These are phyloP conservation scores for Fraxinus quadrangulata DNA, from an alignment of 257 asterid species.

Conservation along the genomic window DNA sequence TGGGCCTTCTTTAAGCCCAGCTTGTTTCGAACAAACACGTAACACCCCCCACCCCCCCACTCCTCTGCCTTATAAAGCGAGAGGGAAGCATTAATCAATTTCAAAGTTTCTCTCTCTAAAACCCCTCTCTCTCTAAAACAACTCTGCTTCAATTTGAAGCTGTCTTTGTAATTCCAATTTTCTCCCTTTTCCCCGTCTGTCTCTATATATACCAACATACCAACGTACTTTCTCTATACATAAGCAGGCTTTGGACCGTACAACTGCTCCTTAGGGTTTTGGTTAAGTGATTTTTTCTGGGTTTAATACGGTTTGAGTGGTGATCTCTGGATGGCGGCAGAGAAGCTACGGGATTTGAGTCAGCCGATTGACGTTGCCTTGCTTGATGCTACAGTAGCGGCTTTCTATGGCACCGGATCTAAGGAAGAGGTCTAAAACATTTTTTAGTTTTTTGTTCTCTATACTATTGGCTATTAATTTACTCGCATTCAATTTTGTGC, in stretches of 20 bases:
- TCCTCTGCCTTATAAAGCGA: conserved; percentile 24
- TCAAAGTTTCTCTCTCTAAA: conserved; percentile 39
- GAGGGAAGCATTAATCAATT: conserved; percentile 38
- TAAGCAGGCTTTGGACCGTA: conserved; percentile 28
- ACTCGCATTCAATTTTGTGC: conserved; percentile 7
- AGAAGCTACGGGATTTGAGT: conserved; percentile 79
- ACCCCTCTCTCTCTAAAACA: conserved; percentile 30
- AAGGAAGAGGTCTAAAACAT: conserved; percentile 75
- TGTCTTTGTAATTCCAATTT: conserved; percentile 39
- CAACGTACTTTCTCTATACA: not conserved
- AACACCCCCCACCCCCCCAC: not conserved
- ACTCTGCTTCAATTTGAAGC: conserved; percentile 67
- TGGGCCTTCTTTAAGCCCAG: not conserved
- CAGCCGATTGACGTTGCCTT: conserved; percentile 85
- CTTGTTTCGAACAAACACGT: not conserved
- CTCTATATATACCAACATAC: not conserved
- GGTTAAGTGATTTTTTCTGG: conserved; percentile 25
- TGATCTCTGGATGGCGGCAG: conserved; percentile 70
- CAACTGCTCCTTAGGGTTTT: conserved; percentile 40
- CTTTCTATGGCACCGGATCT: conserved; percentile 97
- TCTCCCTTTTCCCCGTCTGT: not conserved
- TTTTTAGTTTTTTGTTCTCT: not conserved
- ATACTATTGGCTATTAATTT: not conserved
- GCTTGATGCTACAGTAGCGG: conserved; percentile 91
- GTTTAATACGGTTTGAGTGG: conserved; percentile 31